Percentiles rank a stretch among this genome's conserved stretches.
phyloP scores from a whole-genome alignment of 352 stramenopile species.

The Phytopythium sindhum region DNA sequence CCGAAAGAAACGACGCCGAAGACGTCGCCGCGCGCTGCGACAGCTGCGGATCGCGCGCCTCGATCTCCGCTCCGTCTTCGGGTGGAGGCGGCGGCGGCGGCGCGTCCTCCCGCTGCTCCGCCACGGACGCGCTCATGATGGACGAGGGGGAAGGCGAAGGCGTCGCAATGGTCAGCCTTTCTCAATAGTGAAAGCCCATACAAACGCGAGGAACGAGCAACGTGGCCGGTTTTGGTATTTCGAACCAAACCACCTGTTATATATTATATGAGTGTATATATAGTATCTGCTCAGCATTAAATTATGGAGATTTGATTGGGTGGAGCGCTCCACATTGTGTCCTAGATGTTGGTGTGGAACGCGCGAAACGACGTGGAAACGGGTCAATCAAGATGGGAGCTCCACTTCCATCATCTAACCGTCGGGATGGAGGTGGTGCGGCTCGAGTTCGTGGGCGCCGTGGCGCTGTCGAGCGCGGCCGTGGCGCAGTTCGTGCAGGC shows the following conservation, averaged over 20 bases:
- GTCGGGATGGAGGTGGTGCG: slow-evolving; percentile 37
- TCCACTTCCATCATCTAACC: not conserved
- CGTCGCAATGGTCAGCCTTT: not conserved
- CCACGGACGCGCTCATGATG: slow-evolving; percentile 3
- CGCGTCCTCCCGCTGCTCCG: not conserved
- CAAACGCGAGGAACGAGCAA: not conserved
- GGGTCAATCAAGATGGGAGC: slow-evolving; percentile 3
- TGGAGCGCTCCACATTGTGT: not conserved
- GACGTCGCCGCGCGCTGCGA: not conserved
- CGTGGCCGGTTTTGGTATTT: not conserved
- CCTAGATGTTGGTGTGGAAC: not conserved
- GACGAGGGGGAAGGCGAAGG: not conserved
- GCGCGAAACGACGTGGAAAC: not conserved
- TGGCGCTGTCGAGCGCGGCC: slow-evolving; percentile 24
- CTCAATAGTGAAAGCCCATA: not conserved
- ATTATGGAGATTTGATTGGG: not conserved
- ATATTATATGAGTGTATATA: too few species aligned
- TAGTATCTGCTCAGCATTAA: not conserved
- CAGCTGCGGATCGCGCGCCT: not conserved
- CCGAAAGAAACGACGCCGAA: not conserved
- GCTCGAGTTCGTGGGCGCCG: slow-evolving; percentile 40
- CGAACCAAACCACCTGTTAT: too few species aligned
- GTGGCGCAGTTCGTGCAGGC: slow-evolving; percentile 49
- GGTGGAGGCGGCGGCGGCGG: not conserved
- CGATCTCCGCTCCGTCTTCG: not conserved